Evolutionary conservation across 345 rosid genomes (phyloP).

Genomic region (Gossypium arboreum): DNA sequence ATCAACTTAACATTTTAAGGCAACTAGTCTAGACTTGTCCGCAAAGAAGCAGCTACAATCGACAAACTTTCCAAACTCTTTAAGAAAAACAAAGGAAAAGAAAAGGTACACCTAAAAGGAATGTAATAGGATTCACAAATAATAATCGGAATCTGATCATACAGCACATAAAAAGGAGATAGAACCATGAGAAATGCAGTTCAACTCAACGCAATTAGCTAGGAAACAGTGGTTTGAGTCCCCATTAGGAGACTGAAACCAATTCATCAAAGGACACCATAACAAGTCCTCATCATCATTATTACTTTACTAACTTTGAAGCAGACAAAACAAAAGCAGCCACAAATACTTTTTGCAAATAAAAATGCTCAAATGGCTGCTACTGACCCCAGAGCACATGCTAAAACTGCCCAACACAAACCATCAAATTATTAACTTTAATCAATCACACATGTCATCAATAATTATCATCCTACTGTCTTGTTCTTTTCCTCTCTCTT

Average conservation of each 20-base stretch:
- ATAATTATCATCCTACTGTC: conserved; percentile 4
- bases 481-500: conserved; percentile 9
- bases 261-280: not conserved
- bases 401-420: conserved; percentile 1
- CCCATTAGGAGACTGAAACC: not conserved
- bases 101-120: not conserved
- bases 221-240: not conserved
- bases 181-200: not conserved
- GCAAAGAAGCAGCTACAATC: not conserved
- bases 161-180: not conserved
- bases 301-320: not conserved
- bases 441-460: conserved; percentile 10
- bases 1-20: not conserved
- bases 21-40: conserved; percentile 3
- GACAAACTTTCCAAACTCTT: not conserved
- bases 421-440: not conserved
- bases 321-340: conserved; percentile 7
- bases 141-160: not conserved
- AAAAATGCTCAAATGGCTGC: not conserved
- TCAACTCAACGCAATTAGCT: not conserved
- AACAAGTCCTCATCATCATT: conserved; percentile 15
- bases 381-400: conserved; percentile 15
- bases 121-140: not conserved
- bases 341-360: not conserved
- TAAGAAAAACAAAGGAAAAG: not conserved